Conservation (phyloP, 73 alveolate genomes). For the Tetrahymena elliotti region DNA sequence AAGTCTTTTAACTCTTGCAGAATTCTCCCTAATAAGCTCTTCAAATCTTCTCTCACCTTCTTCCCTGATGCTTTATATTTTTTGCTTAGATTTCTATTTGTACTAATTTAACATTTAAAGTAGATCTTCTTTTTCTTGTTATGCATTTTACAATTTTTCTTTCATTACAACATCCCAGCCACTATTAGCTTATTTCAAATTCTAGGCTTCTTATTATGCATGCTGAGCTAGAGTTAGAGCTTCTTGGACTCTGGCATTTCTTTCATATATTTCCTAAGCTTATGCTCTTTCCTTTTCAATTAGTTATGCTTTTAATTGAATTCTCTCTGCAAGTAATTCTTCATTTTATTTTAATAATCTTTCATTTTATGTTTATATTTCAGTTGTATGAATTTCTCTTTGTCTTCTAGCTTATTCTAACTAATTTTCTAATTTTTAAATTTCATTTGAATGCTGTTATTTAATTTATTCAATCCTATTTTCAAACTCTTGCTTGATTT, state of each 20-base stretch:
- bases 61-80: not conserved
- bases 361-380: not conserved
- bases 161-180: not conserved
- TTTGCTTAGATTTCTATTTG: not conserved
- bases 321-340: not conserved
- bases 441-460: not conserved
- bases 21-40: not conserved
- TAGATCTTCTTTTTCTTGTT: not conserved
- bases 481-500: not conserved
- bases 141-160: not conserved
- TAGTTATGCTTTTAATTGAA: not conserved
- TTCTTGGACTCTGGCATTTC: not conserved
- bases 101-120: not conserved
- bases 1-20: not conserved
- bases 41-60: not conserved
- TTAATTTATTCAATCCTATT: not conserved
- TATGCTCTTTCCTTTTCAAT: not conserved
- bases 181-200: not conserved
- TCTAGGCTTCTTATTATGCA: not conserved
- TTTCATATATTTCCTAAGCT: not conserved
- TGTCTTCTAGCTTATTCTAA: not conserved
- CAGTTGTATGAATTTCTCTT: not conserved
- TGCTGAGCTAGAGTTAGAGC: not conserved
- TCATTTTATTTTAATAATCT: not conserved
- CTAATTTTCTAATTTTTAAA: not conserved